phyloP scores from a whole-genome alignment of 2,329 filamentous ascomycete species.

The Echinosphaeria canescens region DNA sequence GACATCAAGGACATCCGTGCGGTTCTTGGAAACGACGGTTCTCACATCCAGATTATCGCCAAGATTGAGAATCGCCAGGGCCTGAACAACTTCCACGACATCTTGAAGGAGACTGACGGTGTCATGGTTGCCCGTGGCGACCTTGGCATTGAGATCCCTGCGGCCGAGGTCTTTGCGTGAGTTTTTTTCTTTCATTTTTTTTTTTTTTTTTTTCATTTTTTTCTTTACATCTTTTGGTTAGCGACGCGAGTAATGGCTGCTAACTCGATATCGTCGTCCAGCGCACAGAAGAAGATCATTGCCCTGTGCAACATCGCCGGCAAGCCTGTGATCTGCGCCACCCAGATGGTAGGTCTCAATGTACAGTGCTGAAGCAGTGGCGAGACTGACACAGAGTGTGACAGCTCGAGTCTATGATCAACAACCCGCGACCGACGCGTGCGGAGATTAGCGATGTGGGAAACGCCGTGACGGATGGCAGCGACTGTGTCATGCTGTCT shows the following conservation, averaged over 20 bases:
- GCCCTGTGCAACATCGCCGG: constrained; percentile 99
- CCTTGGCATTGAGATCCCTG: constrained; percentile 55
- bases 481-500: constrained; percentile 98
- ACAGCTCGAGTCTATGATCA: constrained; percentile 99
- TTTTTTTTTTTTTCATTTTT: too few species aligned
- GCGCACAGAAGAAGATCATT: constrained; percentile 99
- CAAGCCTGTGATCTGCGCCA: constrained; percentile 97
- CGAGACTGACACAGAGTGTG: too few species aligned
- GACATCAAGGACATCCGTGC: constrained; percentile 87
- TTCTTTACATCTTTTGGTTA: too few species aligned
- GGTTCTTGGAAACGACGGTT: constrained; percentile 77
- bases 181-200: too few species aligned
- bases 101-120: constrained; percentile 87
- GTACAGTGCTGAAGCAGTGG: too few species aligned
- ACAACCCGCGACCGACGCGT: constrained; percentile 94
- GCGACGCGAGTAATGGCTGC: too few species aligned
- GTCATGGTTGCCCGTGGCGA: constrained; percentile 99
- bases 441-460: constrained; percentile 97
- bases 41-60: constrained; percentile 97
- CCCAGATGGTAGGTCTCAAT: too few species aligned
- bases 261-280: constrained; percentile 37
- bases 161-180: too few species aligned
- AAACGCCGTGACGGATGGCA: constrained; percentile 92
- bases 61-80: constrained; percentile 99
- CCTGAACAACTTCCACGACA: constrained; percentile 98